Conservation (phyloP, 768 basidiomycete genomes). For the Leccinum sublutescens region DNA sequence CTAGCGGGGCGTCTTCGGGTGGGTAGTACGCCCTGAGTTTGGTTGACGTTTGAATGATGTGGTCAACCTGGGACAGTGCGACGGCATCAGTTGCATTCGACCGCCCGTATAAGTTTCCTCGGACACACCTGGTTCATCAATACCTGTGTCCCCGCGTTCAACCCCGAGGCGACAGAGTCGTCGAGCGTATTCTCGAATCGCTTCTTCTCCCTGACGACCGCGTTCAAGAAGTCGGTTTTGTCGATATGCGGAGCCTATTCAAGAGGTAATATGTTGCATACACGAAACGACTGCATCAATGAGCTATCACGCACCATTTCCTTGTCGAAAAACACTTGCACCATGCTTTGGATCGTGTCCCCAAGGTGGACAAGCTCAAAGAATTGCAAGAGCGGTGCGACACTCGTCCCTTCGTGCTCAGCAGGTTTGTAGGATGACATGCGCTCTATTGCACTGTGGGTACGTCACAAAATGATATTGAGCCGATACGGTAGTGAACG, state of each 20-base stretch:
- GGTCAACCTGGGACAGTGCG: conserved; percentile 71
- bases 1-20: conserved; percentile 71
- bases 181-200: conserved; percentile 90
- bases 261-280: neutral
- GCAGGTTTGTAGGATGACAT: conserved; percentile 90
- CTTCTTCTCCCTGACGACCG: conserved; percentile 95
- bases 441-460: conserved; percentile 74
- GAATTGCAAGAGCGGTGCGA: conserved; percentile 93
- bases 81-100: neutral
- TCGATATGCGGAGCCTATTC: conserved; percentile 82
- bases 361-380: conserved; percentile 97
- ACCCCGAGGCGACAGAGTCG: conserved; percentile 87
- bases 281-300: neutral
- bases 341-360: conserved; percentile 96
- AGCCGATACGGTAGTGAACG: neutral
- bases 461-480: neutral
- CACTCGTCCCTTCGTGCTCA: conserved; percentile 78
- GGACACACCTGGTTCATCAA: conserved; percentile 83
- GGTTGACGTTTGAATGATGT: conserved; percentile 82
- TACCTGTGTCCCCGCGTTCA: conserved; percentile 95
- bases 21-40: conserved; percentile 90
- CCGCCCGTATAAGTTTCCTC: neutral
- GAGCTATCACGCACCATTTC: conserved; percentile 61
- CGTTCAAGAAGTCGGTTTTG: conserved; percentile 89
- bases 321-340: conserved; percentile 98